phyloP scores from a whole-genome alignment of 148 eudicot genomes.

The Amaranthus palmeri region DNA sequence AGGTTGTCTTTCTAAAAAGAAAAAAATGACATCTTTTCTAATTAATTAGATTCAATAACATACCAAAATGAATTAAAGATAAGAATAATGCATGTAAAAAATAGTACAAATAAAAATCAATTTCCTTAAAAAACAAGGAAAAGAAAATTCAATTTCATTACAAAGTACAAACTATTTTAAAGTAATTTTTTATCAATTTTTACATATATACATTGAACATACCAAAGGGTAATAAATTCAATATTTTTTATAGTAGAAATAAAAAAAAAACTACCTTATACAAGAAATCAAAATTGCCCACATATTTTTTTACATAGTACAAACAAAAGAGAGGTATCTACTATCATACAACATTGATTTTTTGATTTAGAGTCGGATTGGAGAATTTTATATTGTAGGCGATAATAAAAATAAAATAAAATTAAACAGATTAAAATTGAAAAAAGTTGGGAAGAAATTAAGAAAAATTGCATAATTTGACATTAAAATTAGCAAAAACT shows the following conservation, averaged over 20 bases:
- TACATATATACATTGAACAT: slow-evolving; percentile 14
- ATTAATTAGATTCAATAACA: not conserved
- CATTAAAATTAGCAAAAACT: slow-evolving; percentile 1
- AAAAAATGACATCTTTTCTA: not conserved
- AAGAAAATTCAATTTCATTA: too few species aligned
- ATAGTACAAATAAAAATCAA: too few species aligned
- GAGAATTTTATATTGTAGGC: too few species aligned
- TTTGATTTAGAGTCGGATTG: too few species aligned
- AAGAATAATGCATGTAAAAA: too few species aligned
- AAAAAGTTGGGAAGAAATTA: slow-evolving; percentile 1
- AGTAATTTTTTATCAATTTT: not conserved
- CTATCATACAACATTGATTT: slow-evolving; percentile 19
- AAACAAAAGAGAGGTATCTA: not conserved
- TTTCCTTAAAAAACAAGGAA: too few species aligned
- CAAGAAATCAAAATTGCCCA: slow-evolving; percentile 17
- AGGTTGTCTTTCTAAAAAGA: not conserved
- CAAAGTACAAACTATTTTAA: too few species aligned
- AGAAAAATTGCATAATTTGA: not conserved
- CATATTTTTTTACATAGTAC: slow-evolving; percentile 14
- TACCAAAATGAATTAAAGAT: not conserved
- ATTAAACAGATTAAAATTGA: not conserved
- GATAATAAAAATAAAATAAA: not conserved
- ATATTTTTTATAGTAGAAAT: too few species aligned
- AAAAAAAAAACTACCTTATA: slow-evolving; percentile 3
- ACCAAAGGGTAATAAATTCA: not conserved